Evolutionary conservation across 2,329 filamentous ascomycete species (phyloP).

Genomic region (Gnomoniopsis smithogilvyi): DNA sequence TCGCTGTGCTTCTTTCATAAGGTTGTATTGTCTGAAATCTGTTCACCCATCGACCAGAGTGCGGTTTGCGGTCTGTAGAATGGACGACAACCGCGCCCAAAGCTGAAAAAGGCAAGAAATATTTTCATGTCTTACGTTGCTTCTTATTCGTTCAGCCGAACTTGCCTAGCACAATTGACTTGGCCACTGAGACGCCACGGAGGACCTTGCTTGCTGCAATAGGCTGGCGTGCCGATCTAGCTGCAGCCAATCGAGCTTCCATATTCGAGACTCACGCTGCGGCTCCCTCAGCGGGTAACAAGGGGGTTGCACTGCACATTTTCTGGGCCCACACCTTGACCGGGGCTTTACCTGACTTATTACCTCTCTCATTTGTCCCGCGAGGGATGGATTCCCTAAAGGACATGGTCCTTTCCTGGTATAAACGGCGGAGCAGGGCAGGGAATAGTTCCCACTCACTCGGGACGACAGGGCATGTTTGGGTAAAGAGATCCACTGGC

Average conservation of each 20-base stretch:
- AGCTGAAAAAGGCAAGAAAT: background rate
- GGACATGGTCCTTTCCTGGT: background rate
- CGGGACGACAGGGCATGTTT: background rate
- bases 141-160: conserved; percentile 5
- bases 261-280: conserved; percentile 3
- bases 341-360: background rate
- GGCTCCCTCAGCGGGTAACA: conserved; percentile 13
- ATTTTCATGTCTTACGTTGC: background rate
- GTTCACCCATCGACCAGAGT: too few species aligned
- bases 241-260: conserved; percentile 16
- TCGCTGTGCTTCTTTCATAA: too few species aligned
- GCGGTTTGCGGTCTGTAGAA: too few species aligned
- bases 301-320: conserved; percentile 1
- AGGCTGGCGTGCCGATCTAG: conserved; percentile 11
- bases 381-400: background rate
- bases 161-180: background rate
- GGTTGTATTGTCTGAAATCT: too few species aligned
- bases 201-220: conserved; percentile 5
- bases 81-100: too few species aligned
- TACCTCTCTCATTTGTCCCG: conserved; percentile 15
- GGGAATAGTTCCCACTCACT: background rate
- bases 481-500: too few species aligned
- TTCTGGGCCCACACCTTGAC: background rate
- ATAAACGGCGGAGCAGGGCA: background rate
- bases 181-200: conserved; percentile 9